These are phyloP conservation scores for Rhodotorula sp. DNA, from an alignment of 1,284 basidiomycete species.

Conservation along the genomic window DNA sequence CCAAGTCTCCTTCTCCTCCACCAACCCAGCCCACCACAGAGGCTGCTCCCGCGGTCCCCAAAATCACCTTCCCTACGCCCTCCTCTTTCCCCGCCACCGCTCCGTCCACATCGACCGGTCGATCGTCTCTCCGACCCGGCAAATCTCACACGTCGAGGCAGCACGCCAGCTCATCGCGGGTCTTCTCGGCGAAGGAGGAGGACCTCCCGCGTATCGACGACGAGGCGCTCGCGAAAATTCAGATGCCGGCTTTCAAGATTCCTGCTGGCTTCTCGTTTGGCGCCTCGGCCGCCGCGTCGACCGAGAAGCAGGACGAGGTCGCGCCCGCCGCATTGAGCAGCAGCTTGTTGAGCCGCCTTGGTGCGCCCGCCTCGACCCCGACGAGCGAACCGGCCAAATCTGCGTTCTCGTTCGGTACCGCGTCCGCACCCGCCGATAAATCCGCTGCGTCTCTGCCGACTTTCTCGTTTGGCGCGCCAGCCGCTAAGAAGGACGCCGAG, in stretches of 20 bases:
- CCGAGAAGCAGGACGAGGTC: background rate
- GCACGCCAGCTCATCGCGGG: conserved; percentile 34
- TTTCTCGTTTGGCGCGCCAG: conserved; percentile 3
- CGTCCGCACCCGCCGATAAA: background rate
- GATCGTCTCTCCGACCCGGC: conserved; percentile 41
- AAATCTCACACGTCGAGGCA: conserved; percentile 35
- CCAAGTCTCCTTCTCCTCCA: conserved; percentile 12
- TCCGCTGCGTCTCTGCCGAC: background rate
- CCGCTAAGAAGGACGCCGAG: background rate
- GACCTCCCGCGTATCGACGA: conserved; percentile 41
- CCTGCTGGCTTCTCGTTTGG: conserved; percentile 33
- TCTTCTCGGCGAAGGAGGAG: conserved; percentile 43
- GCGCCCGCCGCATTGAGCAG: background rate
- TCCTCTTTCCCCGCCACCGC: conserved; percentile 21
- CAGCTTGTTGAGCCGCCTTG: conserved; percentile 16
- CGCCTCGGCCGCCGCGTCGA: background rate
- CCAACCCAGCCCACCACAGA: background rate
- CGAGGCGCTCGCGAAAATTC: conserved; percentile 35
- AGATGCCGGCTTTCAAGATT: conserved; percentile 33
- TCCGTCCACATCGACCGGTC: conserved; percentile 13
- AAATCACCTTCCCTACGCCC: conserved; percentile 26
- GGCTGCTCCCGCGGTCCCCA: conserved; percentile 1
- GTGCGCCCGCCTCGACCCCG: background rate
- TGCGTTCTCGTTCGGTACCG: conserved; percentile 20
- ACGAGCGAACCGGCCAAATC: conserved; percentile 2